phyloP scores from a whole-genome alignment of 495 filamentous ascomycete genomes.

The Copromyces sp. region DNA sequence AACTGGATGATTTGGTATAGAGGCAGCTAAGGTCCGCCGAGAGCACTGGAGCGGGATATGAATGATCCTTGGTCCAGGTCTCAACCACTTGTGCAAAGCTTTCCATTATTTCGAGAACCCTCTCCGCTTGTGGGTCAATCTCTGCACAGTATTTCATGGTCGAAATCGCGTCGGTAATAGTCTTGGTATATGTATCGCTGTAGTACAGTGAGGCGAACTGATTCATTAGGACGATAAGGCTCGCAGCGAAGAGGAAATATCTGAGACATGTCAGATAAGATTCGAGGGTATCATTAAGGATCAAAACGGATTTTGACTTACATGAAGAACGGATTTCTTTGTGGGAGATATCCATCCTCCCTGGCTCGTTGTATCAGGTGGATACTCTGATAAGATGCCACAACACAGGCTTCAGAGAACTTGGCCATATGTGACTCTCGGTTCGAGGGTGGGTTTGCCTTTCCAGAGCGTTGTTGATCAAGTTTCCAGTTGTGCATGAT shows the following conservation, averaged over 20 bases:
- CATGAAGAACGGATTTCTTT: slow-evolving; percentile 59
- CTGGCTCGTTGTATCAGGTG: slow-evolving; percentile 49
- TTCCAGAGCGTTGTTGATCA: slow-evolving; percentile 20
- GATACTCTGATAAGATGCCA: slow-evolving; percentile 58
- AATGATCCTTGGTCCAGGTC: slow-evolving; percentile 30
- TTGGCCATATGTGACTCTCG: slow-evolving; percentile 41
- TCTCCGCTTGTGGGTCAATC: slow-evolving; percentile 53
- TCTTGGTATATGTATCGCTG: slow-evolving; percentile 42
- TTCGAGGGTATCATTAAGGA: background rate
- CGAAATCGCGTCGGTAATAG: slow-evolving; percentile 47
- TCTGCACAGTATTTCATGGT: slow-evolving; percentile 53
- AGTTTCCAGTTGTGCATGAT: slow-evolving; percentile 37
- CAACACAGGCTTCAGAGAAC: slow-evolving; percentile 61
- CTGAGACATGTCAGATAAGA: slow-evolving; percentile 15
- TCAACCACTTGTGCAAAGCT: slow-evolving; percentile 48
- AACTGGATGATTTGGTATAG: slow-evolving; percentile 9
- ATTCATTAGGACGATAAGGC: slow-evolving; percentile 56
- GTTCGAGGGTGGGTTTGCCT: slow-evolving; percentile 17
- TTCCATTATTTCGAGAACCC: slow-evolving; percentile 53
- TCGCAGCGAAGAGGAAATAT: slow-evolving; percentile 64
- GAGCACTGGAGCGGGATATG: slow-evolving; percentile 29
- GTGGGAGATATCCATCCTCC: slow-evolving; percentile 51
- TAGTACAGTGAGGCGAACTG: slow-evolving; percentile 57
- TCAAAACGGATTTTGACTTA: slow-evolving; percentile 17
- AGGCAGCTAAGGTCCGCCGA: slow-evolving; percentile 27